Base-by-base conservation (phyloP, 176 grass and related monocot genomes). In the Carex cristatella region DNA sequence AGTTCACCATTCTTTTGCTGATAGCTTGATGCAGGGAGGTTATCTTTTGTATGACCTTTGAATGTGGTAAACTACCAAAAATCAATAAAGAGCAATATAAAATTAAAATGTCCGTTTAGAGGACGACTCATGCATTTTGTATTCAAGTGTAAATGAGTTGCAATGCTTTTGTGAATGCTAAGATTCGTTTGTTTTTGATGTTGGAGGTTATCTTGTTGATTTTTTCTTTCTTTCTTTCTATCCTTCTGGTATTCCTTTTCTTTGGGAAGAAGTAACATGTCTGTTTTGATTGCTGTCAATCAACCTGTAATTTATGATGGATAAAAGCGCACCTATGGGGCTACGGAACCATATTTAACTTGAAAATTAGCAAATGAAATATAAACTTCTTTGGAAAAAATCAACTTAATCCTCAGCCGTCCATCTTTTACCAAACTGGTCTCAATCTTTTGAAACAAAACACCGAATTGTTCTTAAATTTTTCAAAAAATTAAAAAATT, bases 1-100 rank as follows among this genome's bases (percentile, higher is more conserved):
- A 55, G 49, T 77, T 77, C 49, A 55, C 73, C 73, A 77, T 56
- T 77, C 46, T 77, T 77, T 54, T 54, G 73, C 73, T 56, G 5
- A 76, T 77, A 77, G 73, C 12, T 57, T 77, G 49, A 55, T 77
- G 28, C 67, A 77, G 12, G 28, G 44, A 56, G 23, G 23, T 32
- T 55, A 56, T 77, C 27, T 77, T 31, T 33, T 56, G 73, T 77
- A 55, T 77, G 12, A 77, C 10, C n/a, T 33, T 72, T 48, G 23
- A 77, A 75, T 49, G n/a, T 53, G 71, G n/a, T 49, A 75, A 75
- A 77, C 73, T 56, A 77, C 19, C 27, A 56, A 77, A 56, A 38
- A 56, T 53, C 23, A 77, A 77, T 33, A 16, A 77, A 77, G 44
- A 55, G 48, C 73, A 77, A 56, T 19, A 77, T 32, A 77, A 56